Percentiles rank a stretch among this genome's conserved stretches.
These are phyloP conservation scores for Castanea mollissima DNA, from an alignment of 306 rosid genomes.

Conservation along the genomic window DNA sequence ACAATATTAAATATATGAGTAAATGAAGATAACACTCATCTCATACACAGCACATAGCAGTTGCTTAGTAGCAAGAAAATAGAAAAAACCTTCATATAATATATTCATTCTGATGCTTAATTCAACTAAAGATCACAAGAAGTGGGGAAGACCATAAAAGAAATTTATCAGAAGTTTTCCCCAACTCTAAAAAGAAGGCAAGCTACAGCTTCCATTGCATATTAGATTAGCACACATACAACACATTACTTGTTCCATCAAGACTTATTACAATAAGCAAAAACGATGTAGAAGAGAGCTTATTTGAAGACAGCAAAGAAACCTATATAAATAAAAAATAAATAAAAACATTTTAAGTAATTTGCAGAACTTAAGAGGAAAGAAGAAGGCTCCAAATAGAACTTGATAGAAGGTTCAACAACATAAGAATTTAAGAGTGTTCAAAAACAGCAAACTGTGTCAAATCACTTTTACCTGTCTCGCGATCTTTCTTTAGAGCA, in stretches of 20 bases:
- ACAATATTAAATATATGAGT: not conserved
- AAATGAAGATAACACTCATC: not conserved
- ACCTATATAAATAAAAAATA: not conserved
- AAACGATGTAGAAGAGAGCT: not conserved
- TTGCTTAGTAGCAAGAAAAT: not conserved
- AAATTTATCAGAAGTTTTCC: not conserved
- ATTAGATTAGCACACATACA: not conserved
- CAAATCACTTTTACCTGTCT: constrained; percentile 59
- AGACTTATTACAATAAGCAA: not conserved
- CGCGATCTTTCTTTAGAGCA: constrained; percentile 89
- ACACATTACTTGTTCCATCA: not conserved
- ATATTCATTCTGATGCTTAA: not conserved
- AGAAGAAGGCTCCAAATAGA: not conserved
- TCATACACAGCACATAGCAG: not conserved
- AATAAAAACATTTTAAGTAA: not conserved
- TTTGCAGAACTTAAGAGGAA: not conserved
- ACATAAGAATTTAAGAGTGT: not conserved
- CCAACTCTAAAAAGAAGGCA: not conserved
- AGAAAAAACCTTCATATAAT: not conserved
- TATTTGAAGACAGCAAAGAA: not conserved
- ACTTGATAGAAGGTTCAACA: not conserved
- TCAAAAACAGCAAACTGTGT: not conserved
- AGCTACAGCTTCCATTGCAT: not conserved
- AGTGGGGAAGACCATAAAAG: not conserved
- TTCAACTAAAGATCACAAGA: not conserved